Conservation (phyloP, 192 early-diverging fungal species). For the Allomyces macrogynus region DNA sequence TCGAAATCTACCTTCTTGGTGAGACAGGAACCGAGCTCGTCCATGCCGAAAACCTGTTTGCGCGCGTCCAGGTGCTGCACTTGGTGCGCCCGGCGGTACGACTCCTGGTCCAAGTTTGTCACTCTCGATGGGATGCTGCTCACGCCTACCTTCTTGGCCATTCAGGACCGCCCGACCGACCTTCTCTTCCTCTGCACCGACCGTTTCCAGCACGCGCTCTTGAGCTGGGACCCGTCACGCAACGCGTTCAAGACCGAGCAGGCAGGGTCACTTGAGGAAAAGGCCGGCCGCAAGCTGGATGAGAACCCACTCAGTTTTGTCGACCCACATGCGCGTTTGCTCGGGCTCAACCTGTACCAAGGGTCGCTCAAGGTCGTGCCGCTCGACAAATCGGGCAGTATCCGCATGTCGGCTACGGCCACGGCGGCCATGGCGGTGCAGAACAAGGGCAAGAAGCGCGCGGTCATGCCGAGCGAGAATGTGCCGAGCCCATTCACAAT, state of each 20-base stretch:
- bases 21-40: slow-evolving; percentile 22
- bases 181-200: slow-evolving; percentile 47
- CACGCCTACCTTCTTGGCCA: not conserved
- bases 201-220: slow-evolving; percentile 40
- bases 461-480: slow-evolving; percentile 3
- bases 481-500: slow-evolving; percentile 4
- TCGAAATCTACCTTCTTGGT: slow-evolving; percentile 34
- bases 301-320: slow-evolving; percentile 29
- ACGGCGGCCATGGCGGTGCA: slow-evolving; percentile 1
- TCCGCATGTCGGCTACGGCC: not conserved
- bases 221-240: slow-evolving; percentile 36
- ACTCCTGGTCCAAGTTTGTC: not conserved
- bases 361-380: slow-evolving; percentile 46
- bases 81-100: slow-evolving; percentile 21
- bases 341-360: slow-evolving; percentile 43
- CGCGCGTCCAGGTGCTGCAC: slow-evolving; percentile 36
- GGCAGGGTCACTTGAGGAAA: slow-evolving; percentile 34
- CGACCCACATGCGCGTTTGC: slow-evolving; percentile 27
- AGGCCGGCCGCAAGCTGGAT: slow-evolving; percentile 27
- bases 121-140: not conserved
- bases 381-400: slow-evolving; percentile 11
- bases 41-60: slow-evolving; percentile 41
- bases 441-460: slow-evolving; percentile 6
- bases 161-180: slow-evolving; percentile 32
- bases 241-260: slow-evolving; percentile 39